These are phyloP conservation scores for Pseudocercospora macadamiae DNA, from an alignment of 2,329 filamentous ascomycete species.

Conservation along the genomic window DNA sequence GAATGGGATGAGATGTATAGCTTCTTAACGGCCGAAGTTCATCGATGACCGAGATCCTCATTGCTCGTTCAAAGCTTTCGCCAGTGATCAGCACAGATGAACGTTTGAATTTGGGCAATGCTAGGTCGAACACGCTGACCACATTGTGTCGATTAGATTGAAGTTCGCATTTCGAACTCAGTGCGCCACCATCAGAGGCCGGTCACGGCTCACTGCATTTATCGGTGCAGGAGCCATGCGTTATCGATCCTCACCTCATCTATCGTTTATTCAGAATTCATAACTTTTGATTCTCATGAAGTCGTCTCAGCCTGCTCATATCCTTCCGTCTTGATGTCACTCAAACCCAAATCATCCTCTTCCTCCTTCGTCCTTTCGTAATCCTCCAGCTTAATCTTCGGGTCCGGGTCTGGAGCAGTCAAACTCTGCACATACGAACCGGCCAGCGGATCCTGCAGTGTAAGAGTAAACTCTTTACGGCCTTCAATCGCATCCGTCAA, in stretches of 20 bases:
- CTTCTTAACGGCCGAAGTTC: no score
- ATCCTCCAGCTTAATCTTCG: slow-evolving; percentile 76
- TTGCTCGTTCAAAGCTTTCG: no score
- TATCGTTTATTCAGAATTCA: neutral
- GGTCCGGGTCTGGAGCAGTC: slow-evolving; percentile 76
- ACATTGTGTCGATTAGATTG: no score
- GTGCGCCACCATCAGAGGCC: no score
- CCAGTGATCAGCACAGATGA: no score
- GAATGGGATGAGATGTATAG: no score
- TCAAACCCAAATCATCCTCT: slow-evolving; percentile 87
- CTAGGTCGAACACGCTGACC: no score
- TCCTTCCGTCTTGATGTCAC: slow-evolving; percentile 88
- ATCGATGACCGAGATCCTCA: no score
- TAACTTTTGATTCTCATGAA: slow-evolving; percentile 8
- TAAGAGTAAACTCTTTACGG: slow-evolving; percentile 76
- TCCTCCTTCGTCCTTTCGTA: slow-evolving; percentile 90
- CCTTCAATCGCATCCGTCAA: slow-evolving; percentile 80
- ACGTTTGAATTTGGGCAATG: no score
- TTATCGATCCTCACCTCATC: neutral
- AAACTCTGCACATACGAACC: slow-evolving; percentile 93
- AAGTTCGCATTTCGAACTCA: no score
- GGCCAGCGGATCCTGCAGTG: slow-evolving; percentile 85
- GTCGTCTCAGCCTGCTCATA: slow-evolving; percentile 60
- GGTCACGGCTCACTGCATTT: neutral
- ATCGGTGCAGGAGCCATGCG: neutral